A percentile compares a stretch with the other conserved stretches of the same genome.
Conservation (phyloP, 1,139 yeast genomes). For the Schwanniomyces etchellsii region DNA sequence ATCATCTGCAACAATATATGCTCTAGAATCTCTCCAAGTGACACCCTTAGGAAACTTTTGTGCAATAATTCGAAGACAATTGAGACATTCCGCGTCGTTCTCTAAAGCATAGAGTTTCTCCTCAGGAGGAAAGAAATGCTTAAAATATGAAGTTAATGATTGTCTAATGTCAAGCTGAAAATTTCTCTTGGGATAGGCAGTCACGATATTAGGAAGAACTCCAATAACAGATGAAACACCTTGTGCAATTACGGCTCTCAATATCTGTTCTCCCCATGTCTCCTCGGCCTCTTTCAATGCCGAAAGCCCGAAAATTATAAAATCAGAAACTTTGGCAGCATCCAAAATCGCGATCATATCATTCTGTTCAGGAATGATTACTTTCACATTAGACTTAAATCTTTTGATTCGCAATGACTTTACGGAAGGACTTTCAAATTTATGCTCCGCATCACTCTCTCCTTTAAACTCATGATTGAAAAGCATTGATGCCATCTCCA, state of each 20-base stretch:
- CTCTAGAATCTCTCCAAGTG: conserved; percentile 88
- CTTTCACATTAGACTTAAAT: conserved; percentile 70
- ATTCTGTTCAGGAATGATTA: conserved; percentile 67
- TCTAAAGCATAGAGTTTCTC: conserved; percentile 76
- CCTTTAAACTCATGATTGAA: conserved; percentile 30
- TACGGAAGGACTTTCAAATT: conserved; percentile 42
- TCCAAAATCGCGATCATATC: conserved; percentile 71
- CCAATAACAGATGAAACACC: conserved; percentile 86
- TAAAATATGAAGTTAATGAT: conserved; percentile 76
- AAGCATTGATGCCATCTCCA: conserved; percentile 50
- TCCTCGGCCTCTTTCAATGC: conserved; percentile 78
- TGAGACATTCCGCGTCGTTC: conserved; percentile 57
- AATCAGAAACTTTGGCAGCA: conserved; percentile 85
- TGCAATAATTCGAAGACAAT: conserved; percentile 69
- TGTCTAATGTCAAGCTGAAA: conserved; percentile 73
- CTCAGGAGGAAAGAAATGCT: conserved; percentile 85
- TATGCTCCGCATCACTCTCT: conserved; percentile 23
- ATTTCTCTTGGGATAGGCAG: conserved; percentile 68
- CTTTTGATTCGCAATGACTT: conserved; percentile 48
- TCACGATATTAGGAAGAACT: conserved; percentile 67
- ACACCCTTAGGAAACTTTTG: conserved; percentile 84
- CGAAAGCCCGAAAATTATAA: conserved; percentile 79
- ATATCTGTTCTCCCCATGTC: conserved; percentile 77
- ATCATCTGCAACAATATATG: conserved; percentile 75
- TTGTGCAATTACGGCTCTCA: conserved; percentile 85